Percentiles rank a stretch among this genome's conserved stretches.
These are phyloP conservation scores for Senecio squalidus DNA, from an alignment of 140 eudicot genomes.

Conservation along the genomic window DNA sequence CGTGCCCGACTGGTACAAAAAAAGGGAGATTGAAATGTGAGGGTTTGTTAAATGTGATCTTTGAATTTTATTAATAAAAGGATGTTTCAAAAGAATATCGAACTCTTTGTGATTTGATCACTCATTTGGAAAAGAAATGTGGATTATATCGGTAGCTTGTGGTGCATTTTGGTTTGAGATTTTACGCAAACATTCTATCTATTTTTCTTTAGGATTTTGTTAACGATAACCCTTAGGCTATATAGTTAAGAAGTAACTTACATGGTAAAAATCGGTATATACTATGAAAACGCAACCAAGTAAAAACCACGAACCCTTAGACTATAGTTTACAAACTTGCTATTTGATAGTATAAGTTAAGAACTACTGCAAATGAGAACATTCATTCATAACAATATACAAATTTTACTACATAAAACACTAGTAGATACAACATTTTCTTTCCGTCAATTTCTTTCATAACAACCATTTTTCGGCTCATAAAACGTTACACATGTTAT, in stretches of 20 bases:
- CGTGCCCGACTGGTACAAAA: conserved; percentile 3
- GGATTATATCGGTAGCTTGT: background rate
- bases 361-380: background rate
- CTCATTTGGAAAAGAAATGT: background rate
- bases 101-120: conserved; percentile 6
- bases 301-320: too few species aligned
- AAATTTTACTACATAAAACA: background rate
- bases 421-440: background rate
- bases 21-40: background rate
- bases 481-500: background rate
- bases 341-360: too few species aligned
- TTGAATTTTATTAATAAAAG: conserved; percentile 19
- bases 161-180: background rate
- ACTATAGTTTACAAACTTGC: too few species aligned
- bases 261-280: too few species aligned
- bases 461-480: background rate
- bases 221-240: too few species aligned
- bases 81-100: background rate
- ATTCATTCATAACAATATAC: conserved; percentile 5
- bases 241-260: too few species aligned
- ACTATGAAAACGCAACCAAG: too few species aligned
- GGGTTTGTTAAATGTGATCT: background rate
- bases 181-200: too few species aligned
- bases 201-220: too few species aligned
- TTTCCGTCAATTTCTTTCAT: conserved; percentile 6